These are phyloP conservation scores for Epichloe coenophiala DNA, from an alignment of 2,329 filamentous ascomycete genomes.

Conservation along the genomic window DNA sequence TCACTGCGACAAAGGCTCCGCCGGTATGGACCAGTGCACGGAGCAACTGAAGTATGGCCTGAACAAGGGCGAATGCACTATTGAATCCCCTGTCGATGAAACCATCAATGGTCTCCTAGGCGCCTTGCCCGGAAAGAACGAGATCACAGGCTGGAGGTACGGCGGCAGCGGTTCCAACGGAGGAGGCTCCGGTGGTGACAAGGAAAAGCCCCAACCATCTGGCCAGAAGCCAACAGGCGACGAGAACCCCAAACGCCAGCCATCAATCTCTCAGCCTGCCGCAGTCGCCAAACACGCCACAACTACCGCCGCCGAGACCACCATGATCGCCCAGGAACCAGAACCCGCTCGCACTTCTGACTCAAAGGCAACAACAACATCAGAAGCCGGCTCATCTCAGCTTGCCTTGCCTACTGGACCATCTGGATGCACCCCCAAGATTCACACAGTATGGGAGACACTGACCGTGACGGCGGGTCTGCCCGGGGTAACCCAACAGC, in stretches of 20 bases:
- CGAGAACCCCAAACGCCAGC: background rate
- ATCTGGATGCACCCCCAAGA: conserved; percentile 15
- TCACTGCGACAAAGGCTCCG: conserved; percentile 46
- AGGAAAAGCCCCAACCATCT: background rate
- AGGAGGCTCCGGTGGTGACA: conserved; percentile 5
- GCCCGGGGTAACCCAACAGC: conserved; percentile 7
- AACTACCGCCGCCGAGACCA: background rate
- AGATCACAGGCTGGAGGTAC: conserved; percentile 36
- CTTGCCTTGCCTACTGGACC: conserved; percentile 7
- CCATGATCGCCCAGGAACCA: background rate
- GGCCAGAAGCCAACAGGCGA: background rate
- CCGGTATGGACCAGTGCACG: conserved; percentile 49
- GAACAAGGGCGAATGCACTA: conserved; percentile 39
- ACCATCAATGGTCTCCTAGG: conserved; percentile 28
- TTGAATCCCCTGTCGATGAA: conserved; percentile 33
- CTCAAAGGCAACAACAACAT: conserved; percentile 1
- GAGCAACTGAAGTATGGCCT: conserved; percentile 29
- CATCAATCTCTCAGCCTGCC: background rate
- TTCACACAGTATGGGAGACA: conserved; percentile 30
- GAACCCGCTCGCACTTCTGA: background rate
- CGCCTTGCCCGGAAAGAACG: conserved; percentile 41
- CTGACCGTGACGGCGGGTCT: conserved; percentile 27
- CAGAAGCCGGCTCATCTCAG: conserved; percentile 9
- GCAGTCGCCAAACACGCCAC: background rate
- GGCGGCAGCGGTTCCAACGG: conserved; percentile 14